Conservation (phyloP, 495 filamentous ascomycete genomes). For the Glonium stellatum region DNA sequence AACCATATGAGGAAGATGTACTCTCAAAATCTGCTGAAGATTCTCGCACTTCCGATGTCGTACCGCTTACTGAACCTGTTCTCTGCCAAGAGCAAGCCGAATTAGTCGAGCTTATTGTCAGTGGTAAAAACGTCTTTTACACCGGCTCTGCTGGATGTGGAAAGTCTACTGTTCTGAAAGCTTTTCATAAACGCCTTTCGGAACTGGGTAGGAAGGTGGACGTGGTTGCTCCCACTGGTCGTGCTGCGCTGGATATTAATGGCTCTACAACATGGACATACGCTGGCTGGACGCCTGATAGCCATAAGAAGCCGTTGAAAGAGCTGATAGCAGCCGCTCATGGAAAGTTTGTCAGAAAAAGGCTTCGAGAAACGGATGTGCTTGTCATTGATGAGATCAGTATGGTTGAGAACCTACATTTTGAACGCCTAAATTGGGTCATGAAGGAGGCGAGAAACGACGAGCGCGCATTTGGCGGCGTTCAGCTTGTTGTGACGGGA, state of each 20-base stretch:
- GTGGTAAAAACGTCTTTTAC: constrained; percentile 52
- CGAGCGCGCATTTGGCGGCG: constrained; percentile 38
- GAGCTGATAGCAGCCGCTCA: constrained; percentile 22
- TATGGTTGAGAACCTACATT: constrained; percentile 49
- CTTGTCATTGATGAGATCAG: constrained; percentile 44
- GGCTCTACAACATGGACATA: constrained; percentile 50
- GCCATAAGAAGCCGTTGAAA: constrained; percentile 27
- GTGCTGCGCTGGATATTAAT: constrained; percentile 46
- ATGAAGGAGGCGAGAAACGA: constrained; percentile 40
- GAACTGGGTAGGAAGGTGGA: constrained; percentile 36
- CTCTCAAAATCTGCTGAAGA: neutral
- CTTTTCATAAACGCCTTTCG: constrained; percentile 38
- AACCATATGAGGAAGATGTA: neutral
- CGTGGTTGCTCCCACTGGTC: constrained; percentile 52
- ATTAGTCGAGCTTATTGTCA: constrained; percentile 44
- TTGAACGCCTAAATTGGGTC: constrained; percentile 47
- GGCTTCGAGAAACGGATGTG: constrained; percentile 39
- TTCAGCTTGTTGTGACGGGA: constrained; percentile 41
- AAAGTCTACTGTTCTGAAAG: constrained; percentile 52
- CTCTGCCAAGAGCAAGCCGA: constrained; percentile 44
- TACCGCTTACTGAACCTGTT: constrained; percentile 17
- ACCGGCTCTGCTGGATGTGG: constrained; percentile 57
- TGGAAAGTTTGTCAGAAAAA: constrained; percentile 20
- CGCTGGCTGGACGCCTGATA: constrained; percentile 46
- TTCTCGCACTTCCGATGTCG: neutral